These are phyloP conservation scores for Taxillus chinensis DNA, from an alignment of 164 flowering plant genomes.

Conservation along the genomic window DNA sequence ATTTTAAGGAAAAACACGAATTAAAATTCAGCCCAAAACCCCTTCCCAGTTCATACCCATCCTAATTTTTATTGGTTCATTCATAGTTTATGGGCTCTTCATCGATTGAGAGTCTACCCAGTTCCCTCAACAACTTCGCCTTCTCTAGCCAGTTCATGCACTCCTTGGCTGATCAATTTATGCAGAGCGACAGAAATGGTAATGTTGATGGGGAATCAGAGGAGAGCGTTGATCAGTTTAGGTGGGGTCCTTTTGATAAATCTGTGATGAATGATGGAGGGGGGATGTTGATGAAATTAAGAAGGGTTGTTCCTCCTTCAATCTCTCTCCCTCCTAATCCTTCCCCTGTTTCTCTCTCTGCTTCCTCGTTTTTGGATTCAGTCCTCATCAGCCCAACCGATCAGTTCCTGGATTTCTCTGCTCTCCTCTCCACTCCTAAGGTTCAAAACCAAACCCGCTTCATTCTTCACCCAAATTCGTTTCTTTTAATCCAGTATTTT, in stretches of 20 bases:
- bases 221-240: too few species aligned
- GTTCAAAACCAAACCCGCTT: slow-evolving; percentile 13
- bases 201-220: too few species aligned
- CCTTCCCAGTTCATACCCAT: too few species aligned
- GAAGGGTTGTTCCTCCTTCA: too few species aligned
- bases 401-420: slow-evolving; percentile 53
- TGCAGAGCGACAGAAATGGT: too few species aligned
- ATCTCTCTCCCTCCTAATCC: too few species aligned
- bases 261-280: slow-evolving; percentile 4
- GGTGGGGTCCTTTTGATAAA: too few species aligned
- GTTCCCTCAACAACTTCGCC: slow-evolving; percentile 12
- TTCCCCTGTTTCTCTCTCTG: slow-evolving; percentile 24
- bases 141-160: slow-evolving; percentile 27
- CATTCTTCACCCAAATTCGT: too few species aligned
- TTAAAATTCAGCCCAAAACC: too few species aligned
- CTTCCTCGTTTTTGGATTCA: slow-evolving; percentile 42
- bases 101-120: slow-evolving; percentile 14
- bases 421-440: slow-evolving; percentile 38
- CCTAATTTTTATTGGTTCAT: too few species aligned
- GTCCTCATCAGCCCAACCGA: slow-evolving; percentile 42
- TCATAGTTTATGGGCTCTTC: slow-evolving; percentile 20
- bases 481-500: too few species aligned
- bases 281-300: slow-evolving; percentile 9
- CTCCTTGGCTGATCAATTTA: slow-evolving; percentile 13
- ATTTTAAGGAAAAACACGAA: neutral